A percentile compares a stretch with the other conserved stretches of the same genome.
Conservation (phyloP, 306 rosid genomes). For the Astragalus glycyphyllos region DNA sequence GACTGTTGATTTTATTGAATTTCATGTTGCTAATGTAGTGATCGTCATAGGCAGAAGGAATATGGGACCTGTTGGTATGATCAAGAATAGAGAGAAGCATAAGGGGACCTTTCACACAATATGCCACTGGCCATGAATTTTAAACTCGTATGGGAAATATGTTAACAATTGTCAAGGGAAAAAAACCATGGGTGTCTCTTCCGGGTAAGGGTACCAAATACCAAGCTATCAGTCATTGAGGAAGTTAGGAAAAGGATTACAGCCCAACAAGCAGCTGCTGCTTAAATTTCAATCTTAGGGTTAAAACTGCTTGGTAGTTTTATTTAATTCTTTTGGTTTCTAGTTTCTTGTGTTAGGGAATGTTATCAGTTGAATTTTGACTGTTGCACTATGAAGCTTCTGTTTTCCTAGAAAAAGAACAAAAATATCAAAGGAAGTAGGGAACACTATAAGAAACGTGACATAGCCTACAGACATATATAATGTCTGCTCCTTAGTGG, state of each 20-base stretch:
- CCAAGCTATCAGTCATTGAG: constrained; percentile 30
- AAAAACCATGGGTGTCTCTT: constrained; percentile 34
- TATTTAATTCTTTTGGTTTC: constrained; percentile 11
- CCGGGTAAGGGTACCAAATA: constrained; percentile 41
- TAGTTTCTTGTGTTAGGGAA: neutral
- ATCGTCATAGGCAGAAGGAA: constrained; percentile 34
- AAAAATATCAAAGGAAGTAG: no score
- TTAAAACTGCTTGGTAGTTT: neutral
- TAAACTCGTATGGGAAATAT: constrained; percentile 21
- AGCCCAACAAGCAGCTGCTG: constrained; percentile 22
- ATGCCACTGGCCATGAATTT: constrained; percentile 33
- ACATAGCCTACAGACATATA: no score
- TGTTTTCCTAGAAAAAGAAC: no score
- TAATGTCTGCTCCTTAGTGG: no score
- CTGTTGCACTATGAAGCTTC: constrained; percentile 5
- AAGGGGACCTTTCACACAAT: constrained; percentile 24
- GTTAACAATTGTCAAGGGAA: constrained; percentile 25
- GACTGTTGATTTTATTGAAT: constrained; percentile 22
- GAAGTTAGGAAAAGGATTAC: constrained; percentile 36
- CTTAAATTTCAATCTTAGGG: no score
- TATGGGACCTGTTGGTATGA: constrained; percentile 34
- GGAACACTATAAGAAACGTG: no score
- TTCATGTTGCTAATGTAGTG: constrained; percentile 29
- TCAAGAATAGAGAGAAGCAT: constrained; percentile 18
- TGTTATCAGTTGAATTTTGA: constrained; percentile 15